Base-by-base conservation (phyloP, 1,284 basidiomycete genomes). In the Leccinum angustisporum region DNA sequence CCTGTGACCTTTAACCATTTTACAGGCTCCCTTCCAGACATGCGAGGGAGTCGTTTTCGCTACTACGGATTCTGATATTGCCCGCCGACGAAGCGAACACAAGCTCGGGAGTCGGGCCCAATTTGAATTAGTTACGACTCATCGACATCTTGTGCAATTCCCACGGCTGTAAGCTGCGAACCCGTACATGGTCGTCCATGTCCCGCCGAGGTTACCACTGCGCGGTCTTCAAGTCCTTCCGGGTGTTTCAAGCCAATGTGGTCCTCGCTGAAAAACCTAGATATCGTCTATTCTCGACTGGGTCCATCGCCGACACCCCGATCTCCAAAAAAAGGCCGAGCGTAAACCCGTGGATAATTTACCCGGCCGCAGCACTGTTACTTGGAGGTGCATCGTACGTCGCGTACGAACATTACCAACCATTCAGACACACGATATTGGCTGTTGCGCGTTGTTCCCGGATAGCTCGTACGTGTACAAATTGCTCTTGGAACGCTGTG, bases 391-490 rank as follows among this genome's bases (percentile, higher is more conserved):
- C 73, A 18, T 78, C 80, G 11, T 80, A 80, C 61, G 61, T 81
- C 57, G 81, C 86, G 27, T 90, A 88, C 68, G 76, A 87, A 63
- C 81, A 81, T 18, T 84, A 79, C 63, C 81, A 87, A 65, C 84
- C 88, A 3, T 85, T 90, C 71, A 80, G 88, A 51, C 86, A 92
- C 73, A 76, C 81, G 4, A 72, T 81, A 4, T 77, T 91, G 59
- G 89, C 90, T 5, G 77, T 81, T 16, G 80, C 88, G 34, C 84
- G 95, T 63, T 96, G 94, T 72, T 88, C 89, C 4, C 82, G 87
- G 62, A 81, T 91, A 61, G 89, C 84, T 58, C 77, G 87, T 87
- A 67, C 63, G 82, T 43, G 60, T 34, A 4, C 61, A 54, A 14
- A 2, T 34, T 33, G 53, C 58, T 56, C 56, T 57, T 54, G 25